These are phyloP conservation scores for Lasiodiplodia theobromae DNA, from an alignment of 2,329 filamentous ascomycete species.

Conservation along the genomic window DNA sequence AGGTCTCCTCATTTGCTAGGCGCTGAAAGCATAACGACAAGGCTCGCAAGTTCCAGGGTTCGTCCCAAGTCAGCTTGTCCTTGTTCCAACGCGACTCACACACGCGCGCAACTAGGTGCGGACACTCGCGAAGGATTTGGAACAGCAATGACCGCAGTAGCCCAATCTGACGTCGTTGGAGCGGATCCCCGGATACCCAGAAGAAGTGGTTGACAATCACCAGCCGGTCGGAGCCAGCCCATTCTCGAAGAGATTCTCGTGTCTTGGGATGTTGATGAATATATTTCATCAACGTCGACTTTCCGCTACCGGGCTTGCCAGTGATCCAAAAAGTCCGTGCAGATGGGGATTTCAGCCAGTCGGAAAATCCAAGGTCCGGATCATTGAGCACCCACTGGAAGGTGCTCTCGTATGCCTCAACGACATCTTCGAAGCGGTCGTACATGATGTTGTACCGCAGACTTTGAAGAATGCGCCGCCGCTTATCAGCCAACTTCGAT, in stretches of 20 bases:
- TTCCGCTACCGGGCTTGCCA: slow-evolving; percentile 45
- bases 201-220: slow-evolving; percentile 40
- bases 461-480: neutral
- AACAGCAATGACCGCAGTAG: slow-evolving; percentile 38
- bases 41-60: neutral
- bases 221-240: slow-evolving; percentile 31
- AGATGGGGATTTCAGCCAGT: slow-evolving; percentile 4
- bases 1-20: neutral
- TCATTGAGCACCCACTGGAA: slow-evolving; percentile 31
- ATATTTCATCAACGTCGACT: slow-evolving; percentile 45
- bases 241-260: slow-evolving; percentile 31
- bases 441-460: neutral
- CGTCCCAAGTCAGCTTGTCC: neutral
- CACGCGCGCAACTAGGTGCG: neutral
- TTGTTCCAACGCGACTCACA: neutral
- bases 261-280: slow-evolving; percentile 34
- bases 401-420: slow-evolving; percentile 28
- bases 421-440: slow-evolving; percentile 16
- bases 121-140: slow-evolving; percentile 30
- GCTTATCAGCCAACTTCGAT: neutral
- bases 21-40: neutral
- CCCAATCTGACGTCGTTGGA: slow-evolving; percentile 39
- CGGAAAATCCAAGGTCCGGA: slow-evolving; percentile 2
- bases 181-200: slow-evolving; percentile 39
- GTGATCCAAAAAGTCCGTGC: slow-evolving; percentile 46